These are phyloP conservation scores for Tuber umbilicatum DNA, from an alignment of 495 filamentous ascomycete species.

Conservation along the genomic window DNA sequence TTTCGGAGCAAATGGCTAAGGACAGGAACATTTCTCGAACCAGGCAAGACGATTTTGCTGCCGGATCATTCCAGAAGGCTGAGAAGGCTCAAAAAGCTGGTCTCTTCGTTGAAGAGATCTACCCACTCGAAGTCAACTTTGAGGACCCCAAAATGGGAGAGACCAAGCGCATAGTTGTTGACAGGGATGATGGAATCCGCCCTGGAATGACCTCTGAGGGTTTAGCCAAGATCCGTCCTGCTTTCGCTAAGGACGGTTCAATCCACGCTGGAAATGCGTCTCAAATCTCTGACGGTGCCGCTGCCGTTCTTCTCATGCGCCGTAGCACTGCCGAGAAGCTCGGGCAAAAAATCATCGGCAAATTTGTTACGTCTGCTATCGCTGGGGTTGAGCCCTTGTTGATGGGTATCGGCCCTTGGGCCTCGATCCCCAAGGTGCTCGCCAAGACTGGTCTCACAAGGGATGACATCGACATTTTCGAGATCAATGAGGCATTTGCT, in stretches of 20 bases:
- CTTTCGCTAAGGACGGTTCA: slow-evolving; percentile 82
- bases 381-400: slow-evolving; percentile 87
- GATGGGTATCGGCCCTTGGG: slow-evolving; percentile 95
- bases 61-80: slow-evolving; percentile 83
- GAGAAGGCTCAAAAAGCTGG: slow-evolving; percentile 75
- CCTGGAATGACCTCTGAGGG: slow-evolving; percentile 78
- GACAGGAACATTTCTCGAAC: slow-evolving; percentile 65
- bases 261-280: slow-evolving; percentile 96
- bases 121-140: slow-evolving; percentile 71
- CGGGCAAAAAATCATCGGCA: slow-evolving; percentile 81
- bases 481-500: slow-evolving; percentile 99
- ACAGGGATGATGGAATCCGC: slow-evolving; percentile 80
- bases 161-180: slow-evolving; percentile 74
- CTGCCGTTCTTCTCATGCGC: slow-evolving; percentile 92
- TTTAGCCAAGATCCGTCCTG: slow-evolving; percentile 79
- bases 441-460: slow-evolving; percentile 77
- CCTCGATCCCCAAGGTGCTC: slow-evolving; percentile 87
- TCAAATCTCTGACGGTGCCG: slow-evolving; percentile 93
- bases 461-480: slow-evolving; percentile 91
- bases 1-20: slow-evolving; percentile 93
- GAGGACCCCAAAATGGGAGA: slow-evolving; percentile 88
- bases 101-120: slow-evolving; percentile 89
- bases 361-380: slow-evolving; percentile 75
- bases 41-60: slow-evolving; percentile 83
- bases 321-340: slow-evolving; percentile 82